Conservation (phyloP, 73 alveolate species). For the Tetrahymena borealis region DNA sequence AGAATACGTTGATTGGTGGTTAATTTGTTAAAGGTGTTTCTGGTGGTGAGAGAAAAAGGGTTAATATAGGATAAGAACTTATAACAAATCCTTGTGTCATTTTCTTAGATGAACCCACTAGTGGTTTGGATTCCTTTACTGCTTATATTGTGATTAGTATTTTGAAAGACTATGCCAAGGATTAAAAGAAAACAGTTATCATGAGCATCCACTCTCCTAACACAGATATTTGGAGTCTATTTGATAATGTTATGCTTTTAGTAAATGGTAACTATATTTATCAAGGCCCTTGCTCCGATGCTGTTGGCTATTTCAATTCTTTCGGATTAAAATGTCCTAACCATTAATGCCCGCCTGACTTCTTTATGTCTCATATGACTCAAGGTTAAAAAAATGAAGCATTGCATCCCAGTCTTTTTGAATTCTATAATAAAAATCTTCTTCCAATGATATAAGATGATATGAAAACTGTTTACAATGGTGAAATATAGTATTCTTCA, state of each 20-base stretch:
- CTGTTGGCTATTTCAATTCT: conserved; percentile 37
- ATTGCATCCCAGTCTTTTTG: conserved; percentile 6
- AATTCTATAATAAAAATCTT: neutral
- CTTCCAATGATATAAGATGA: neutral
- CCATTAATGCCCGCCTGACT: conserved; percentile 72
- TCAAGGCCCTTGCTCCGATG: conserved; percentile 13
- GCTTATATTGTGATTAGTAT: too few relatives aligned
- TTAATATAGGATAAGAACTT: conserved; percentile 88
- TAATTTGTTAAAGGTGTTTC: conserved; percentile 76
- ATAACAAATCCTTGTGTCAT: conserved; percentile 81
- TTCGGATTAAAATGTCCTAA: conserved; percentile 61
- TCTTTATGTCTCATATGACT: conserved; percentile 32
- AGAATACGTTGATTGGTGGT: conserved; percentile 81
- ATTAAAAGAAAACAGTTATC: conserved; percentile 48
- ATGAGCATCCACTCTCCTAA: conserved; percentile 59
- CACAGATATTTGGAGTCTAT: conserved; percentile 38
- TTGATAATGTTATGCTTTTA: conserved; percentile 43
- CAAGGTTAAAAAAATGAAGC: neutral
- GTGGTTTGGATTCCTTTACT: conserved; percentile 82
- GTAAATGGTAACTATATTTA: conserved; percentile 45
- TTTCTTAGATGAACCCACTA: conserved; percentile 87
- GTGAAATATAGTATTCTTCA: neutral
- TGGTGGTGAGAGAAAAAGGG: conserved; percentile 94
- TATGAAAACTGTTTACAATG: neutral
- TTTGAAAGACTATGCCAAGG: too few relatives aligned